Evolutionary conservation across 2,329 filamentous ascomycete genomes (phyloP).

Genomic region (Paecilomyces fulvus): DNA sequence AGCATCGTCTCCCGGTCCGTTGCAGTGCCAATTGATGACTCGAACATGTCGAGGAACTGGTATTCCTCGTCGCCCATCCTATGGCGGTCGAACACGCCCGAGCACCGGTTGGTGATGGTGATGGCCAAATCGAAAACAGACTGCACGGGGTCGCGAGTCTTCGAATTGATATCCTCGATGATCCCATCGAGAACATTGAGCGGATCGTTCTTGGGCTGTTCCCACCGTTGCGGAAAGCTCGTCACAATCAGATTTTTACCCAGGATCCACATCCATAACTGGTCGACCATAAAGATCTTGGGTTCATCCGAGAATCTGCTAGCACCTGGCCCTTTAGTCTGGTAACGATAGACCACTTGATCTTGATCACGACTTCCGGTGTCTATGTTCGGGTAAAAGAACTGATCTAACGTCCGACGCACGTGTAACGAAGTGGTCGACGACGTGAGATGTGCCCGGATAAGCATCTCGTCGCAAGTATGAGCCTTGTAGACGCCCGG

Average conservation of each 20-base stretch:
- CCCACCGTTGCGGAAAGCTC: conserved; percentile 31
- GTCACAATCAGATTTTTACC: conserved; percentile 50
- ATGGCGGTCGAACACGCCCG: conserved; percentile 53
- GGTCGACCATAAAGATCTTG: conserved; percentile 61
- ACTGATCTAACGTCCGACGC: conserved; percentile 56
- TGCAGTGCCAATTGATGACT: conserved; percentile 49
- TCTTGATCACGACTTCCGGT: conserved; percentile 52
- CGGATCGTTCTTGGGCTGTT: conserved; percentile 53
- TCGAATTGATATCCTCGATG: conserved; percentile 58
- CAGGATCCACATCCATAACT: conserved; percentile 59
- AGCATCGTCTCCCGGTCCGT: conserved; percentile 50
- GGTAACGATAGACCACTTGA: conserved; percentile 57
- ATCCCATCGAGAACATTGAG: conserved; percentile 54
- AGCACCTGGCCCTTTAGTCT: conserved; percentile 28
- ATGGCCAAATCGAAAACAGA: conserved; percentile 56
- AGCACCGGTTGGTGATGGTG: conserved; percentile 53
- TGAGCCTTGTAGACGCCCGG: conserved; percentile 20
- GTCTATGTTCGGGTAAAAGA: conserved; percentile 54
- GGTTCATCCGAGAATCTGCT: conserved; percentile 34
- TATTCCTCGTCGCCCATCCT: conserved; percentile 51
- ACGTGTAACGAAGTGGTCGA: conserved; percentile 41
- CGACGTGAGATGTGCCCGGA: conserved; percentile 28
- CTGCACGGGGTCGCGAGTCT: conserved; percentile 50
- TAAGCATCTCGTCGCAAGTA: conserved; percentile 27
- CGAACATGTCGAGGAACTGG: conserved; percentile 61